Evolutionary conservation across 1,284 basidiomycete genomes (phyloP), one percentile per base, ranked within the genome.

Genomic region (Golubevia pallescens): DNA sequence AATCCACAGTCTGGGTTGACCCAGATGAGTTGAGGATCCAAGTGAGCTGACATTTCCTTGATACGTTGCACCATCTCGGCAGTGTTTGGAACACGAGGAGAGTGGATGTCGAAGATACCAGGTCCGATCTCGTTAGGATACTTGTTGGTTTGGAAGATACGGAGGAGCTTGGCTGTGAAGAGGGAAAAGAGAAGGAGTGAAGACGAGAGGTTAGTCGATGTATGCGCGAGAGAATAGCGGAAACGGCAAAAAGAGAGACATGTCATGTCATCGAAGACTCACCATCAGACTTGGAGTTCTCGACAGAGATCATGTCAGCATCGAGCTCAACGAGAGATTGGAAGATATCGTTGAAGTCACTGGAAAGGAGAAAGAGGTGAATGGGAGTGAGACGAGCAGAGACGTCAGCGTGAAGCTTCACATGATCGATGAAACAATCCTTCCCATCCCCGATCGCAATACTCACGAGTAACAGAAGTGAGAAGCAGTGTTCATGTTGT

Each of bases 81-180:
- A 81, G 69, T 75, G 60, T 65, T 68, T 56, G 77, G 75, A 5
- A 83, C 75, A 74, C 76, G 76, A 34, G 82, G 78, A 28, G 74
- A 78, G 77, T 83, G 77, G 67, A 84, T 80, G 77, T 84, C 80
- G 32, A 78, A 85, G 62, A 81, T 74, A 91, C 95, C 96, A 59
- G 97, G 96, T 73, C 97, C 97, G 85, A 99, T 98, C 89, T 94
- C 91, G 90, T 97, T 97, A 69, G 94, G 93, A 90, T 99, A 99
- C 65, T 93, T 93, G 87, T 93, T 93, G 75, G 93, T 89, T 89
- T 93, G 92, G 92, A 99, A 99, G 81, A 94, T 94, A 74, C 92
- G 90, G 83, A 99, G 89, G 71, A 99, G 90, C 90, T 99, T 98
- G 65, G 80, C 80, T 38, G 34, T 38, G 10, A 38, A 38, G 34